phyloP scores from a whole-genome alignment of 257 asterid genomes.

The Fraxinus anomala region DNA sequence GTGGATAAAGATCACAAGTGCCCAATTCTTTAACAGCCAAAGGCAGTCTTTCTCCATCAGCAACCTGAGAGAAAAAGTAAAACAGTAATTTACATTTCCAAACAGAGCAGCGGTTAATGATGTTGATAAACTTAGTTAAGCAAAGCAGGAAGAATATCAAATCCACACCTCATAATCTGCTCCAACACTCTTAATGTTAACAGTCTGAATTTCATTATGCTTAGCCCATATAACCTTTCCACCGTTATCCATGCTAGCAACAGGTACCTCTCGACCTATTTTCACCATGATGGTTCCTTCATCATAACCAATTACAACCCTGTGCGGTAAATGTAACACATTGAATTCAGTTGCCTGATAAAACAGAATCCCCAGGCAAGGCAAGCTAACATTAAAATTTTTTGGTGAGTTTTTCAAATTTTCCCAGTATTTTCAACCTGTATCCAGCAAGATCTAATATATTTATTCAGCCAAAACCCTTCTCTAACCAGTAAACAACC shows the following conservation, averaged over 20 bases:
- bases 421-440: too few species aligned
- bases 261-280: conserved; percentile 97
- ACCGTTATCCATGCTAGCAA: conserved; percentile 93
- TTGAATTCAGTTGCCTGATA: too few species aligned
- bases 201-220: conserved; percentile 96
- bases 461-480: too few species aligned
- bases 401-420: too few species aligned
- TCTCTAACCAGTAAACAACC: too few species aligned
- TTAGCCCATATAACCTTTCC: conserved; percentile 98
- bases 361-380: too few species aligned
- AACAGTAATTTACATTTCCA: not conserved
- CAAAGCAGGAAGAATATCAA: not conserved
- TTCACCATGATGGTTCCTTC: conserved; percentile 99
- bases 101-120: too few species aligned
- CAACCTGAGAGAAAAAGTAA: conserved; percentile 52
- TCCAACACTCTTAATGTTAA: conserved; percentile 90
- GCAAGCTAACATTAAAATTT: too few species aligned
- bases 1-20: conserved; percentile 97
- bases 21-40: conserved; percentile 96
- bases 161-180: conserved; percentile 73
- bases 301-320: conserved; percentile 96
- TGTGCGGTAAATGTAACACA: conserved; percentile 24
- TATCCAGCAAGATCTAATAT: too few species aligned
- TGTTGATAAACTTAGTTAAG: too few species aligned
- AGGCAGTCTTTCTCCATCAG: conserved; percentile 97